phyloP scores from a whole-genome alignment of 345 rosid genomes.

The Draba incana region DNA sequence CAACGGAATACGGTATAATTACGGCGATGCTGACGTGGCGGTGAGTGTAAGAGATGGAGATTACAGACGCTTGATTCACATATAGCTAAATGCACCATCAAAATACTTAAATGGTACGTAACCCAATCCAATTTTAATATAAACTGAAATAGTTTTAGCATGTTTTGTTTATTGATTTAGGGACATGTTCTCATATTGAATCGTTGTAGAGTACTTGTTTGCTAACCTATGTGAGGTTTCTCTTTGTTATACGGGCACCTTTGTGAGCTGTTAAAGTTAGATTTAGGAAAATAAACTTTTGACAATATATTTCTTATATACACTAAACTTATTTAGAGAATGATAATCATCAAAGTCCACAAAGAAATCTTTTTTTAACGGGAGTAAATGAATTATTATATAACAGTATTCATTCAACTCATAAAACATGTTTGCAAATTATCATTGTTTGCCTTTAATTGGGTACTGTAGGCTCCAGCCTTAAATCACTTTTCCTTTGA shows the following conservation, averaged over 20 bases:
- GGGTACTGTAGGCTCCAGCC: conserved; percentile 41
- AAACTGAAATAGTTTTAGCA: no score
- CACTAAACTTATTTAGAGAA: conserved; percentile 12
- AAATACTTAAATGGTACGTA: conserved; percentile 63
- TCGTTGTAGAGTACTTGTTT: background rate
- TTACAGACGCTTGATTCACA: conserved; percentile 50
- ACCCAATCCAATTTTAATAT: background rate
- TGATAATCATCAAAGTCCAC: conserved; percentile 12
- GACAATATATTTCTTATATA: conserved; percentile 23
- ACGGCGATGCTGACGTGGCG: conserved; percentile 49
- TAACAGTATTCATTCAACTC: conserved; percentile 40
- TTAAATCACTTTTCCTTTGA: conserved; percentile 29
- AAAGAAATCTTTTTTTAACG: conserved; percentile 8
- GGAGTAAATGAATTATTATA: conserved; percentile 19
- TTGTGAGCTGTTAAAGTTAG: conserved; percentile 40
- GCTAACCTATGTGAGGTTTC: conserved; percentile 26
- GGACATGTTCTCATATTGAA: no score
- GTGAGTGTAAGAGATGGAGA: conserved; percentile 42
- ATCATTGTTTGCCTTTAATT: conserved; percentile 34
- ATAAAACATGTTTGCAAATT: conserved; percentile 35
- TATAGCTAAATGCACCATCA: conserved; percentile 64
- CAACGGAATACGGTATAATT: conserved; percentile 51
- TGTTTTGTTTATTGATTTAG: no score
- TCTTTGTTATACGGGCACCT: conserved; percentile 13
- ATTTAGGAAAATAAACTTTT: conserved; percentile 29